Percentiles rank a stretch among this genome's conserved stretches.
Conservation (phyloP, 1,284 basidiomycete genomes). For the Melampsora occidentalis region DNA sequence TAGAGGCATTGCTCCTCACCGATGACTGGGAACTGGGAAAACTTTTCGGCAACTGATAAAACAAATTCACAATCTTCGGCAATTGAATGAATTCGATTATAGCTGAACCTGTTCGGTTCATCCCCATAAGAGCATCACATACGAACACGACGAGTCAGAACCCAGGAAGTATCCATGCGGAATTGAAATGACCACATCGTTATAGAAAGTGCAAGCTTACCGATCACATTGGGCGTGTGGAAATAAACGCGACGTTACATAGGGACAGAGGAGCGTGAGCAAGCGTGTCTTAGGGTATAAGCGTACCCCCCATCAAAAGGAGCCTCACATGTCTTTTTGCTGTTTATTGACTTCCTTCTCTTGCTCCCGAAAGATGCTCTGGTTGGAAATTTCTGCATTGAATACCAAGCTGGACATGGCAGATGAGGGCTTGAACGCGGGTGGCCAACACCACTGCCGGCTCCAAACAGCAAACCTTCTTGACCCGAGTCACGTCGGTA, state of each 20-base stretch:
- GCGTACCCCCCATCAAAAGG: too few species aligned
- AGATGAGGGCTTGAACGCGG: background rate
- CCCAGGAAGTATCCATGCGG: too few species aligned
- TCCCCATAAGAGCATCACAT: background rate
- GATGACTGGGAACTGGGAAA: slow-evolving; percentile 63
- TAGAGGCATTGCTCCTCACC: slow-evolving; percentile 58
- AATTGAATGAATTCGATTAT: slow-evolving; percentile 81
- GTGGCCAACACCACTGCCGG: background rate
- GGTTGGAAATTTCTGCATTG: background rate
- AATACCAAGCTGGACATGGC: slow-evolving; percentile 7
- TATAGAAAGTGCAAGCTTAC: too few species aligned
- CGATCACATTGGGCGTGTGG: too few species aligned
- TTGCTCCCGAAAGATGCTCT: slow-evolving; percentile 11
- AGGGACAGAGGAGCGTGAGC: too few species aligned
- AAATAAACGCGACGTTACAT: too few species aligned
- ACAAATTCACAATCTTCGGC: slow-evolving; percentile 73
- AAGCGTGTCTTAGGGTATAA: too few species aligned
- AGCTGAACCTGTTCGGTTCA: slow-evolving; percentile 60
- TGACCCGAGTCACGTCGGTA: background rate
- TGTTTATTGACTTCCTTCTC: slow-evolving; percentile 23
- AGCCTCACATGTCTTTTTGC: slow-evolving; percentile 27
- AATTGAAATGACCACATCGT: too few species aligned
- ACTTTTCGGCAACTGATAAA: slow-evolving; percentile 61
- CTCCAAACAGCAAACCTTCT: background rate
- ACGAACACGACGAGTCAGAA: background rate